These are phyloP conservation scores for Cornus kousa DNA, from an alignment of 148 eudicot genomes.

Conservation along the genomic window DNA sequence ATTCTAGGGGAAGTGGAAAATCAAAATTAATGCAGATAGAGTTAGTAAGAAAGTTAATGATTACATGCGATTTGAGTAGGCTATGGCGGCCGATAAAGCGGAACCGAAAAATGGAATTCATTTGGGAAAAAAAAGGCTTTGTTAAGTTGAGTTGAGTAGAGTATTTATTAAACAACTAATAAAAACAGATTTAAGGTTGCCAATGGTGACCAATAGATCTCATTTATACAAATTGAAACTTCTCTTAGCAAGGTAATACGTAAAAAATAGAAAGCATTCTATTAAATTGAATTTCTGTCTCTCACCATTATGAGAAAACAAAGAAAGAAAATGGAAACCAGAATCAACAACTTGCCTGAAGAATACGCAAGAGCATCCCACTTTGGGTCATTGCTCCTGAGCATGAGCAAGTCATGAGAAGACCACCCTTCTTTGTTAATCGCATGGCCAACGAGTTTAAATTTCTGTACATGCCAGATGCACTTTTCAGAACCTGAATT, in stretches of 20 bases:
- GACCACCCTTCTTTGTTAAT: conserved; percentile 69
- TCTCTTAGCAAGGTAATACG: background rate
- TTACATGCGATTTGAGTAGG: too few relatives aligned
- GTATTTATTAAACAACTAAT: background rate
- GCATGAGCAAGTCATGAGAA: conserved; percentile 97
- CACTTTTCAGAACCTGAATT: conserved; percentile 68
- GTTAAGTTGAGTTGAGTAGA: too few relatives aligned
- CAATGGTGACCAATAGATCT: too few relatives aligned
- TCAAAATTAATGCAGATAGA: too few relatives aligned
- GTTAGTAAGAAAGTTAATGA: too few relatives aligned
- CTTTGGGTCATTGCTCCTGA: conserved; percentile 98
- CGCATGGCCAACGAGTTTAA: conserved; percentile 83
- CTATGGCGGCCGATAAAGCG: too few relatives aligned
- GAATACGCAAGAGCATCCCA: conserved; percentile 60
- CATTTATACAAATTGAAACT: background rate
- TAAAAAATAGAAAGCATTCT: background rate
- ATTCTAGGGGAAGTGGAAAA: too few relatives aligned
- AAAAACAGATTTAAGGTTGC: background rate
- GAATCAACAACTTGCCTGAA: conserved; percentile 55
- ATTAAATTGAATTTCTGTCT: background rate
- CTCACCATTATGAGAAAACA: background rate
- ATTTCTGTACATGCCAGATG: conserved; percentile 89
- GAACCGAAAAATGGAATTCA: too few relatives aligned
- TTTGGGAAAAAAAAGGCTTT: too few relatives aligned
- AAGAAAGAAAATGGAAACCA: background rate